Evolutionary conservation across 177 flowering plant species (phyloP), one percentile per base, ranked within the genome.

Genomic region (Vitis hybrid): DNA sequence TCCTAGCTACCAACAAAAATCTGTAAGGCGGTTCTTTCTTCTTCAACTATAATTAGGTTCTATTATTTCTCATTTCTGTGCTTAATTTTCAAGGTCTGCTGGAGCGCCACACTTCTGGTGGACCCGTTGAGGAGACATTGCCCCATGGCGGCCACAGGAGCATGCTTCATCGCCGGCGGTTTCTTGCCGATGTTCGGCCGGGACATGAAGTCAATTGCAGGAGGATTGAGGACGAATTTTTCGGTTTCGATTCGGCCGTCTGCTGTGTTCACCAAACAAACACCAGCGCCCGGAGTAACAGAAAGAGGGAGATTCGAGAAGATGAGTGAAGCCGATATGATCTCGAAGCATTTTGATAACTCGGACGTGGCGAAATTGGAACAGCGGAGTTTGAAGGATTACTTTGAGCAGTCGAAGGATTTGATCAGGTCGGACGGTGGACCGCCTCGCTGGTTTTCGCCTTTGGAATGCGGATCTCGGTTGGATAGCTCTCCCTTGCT

Each of bases 401-500:
- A 71, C 63, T 68, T 87, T 9, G 85, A 80, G 10, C 69, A 62
- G 46, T 57, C 80, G 11, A 82, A 57, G 67, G 85, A 82, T 19
- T 46, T 87, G 61, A 70, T 77, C 62, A 75, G 61, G 73, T 60
- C 84, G 5, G 88, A 84, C 72, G 88, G 84, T 27, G 94, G 92
- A 19, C 91, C 91, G 32, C 91, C 97, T 10, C 82, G 94, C 15
- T 91, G 97, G 97, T 91, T 91, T 70, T 83, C 89, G 14, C 94
- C 91, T 0, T 19, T 89, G 70, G 92, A 88, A 66, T 79, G 85
- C 56, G 82, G 82, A 13, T 19, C 75, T 57, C 81, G 75, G 16
- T 46, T 68, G 61, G 21, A 69, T 1, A 50, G 76, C 50, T 75
- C 89, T 58, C 97, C 93, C 60, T 70, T 88, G 49, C 83, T 91